Evolutionary conservation across 2,329 filamentous ascomycete species (phyloP).

Genomic region (Ciborinia camelliae): DNA sequence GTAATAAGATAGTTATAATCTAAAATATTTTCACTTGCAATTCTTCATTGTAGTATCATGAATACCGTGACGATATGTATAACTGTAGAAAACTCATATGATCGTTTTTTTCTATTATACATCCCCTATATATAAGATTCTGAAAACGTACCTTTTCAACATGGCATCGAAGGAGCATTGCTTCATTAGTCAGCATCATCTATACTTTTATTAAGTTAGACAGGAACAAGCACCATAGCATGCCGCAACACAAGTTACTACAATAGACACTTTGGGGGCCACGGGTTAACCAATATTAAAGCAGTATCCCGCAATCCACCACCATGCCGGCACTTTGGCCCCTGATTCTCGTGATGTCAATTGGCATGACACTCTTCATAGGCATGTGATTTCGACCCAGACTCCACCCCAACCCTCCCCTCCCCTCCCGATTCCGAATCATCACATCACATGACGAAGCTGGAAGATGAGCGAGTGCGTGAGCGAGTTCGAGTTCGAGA

Average conservation of each 20-base stretch:
- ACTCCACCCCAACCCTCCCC: no score
- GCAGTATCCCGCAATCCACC: background rate
- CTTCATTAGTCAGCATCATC: slow-evolving; percentile 6
- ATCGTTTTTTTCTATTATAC: background rate
- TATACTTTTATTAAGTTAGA: background rate
- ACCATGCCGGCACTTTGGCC: slow-evolving; percentile 22
- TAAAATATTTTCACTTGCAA: background rate
- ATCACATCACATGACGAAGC: no score
- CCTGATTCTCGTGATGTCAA: slow-evolving; percentile 22
- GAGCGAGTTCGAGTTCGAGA: no score
- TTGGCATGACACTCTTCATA: slow-evolving; percentile 28
- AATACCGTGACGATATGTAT: background rate
- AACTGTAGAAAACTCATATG: background rate
- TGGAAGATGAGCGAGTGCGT: no score
- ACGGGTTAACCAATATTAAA: background rate
- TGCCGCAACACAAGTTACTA: background rate
- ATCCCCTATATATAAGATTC: no score
- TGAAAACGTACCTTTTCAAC: no score
- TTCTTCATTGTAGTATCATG: background rate
- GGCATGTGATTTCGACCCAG: slow-evolving; percentile 31
- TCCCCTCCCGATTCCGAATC: background rate
- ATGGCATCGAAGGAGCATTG: background rate
- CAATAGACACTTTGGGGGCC: no score
- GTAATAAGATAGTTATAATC: background rate
- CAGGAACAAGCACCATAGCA: background rate